Conservation (phyloP, 768 basidiomycete species). For the Tricholoma matsutake region DNA sequence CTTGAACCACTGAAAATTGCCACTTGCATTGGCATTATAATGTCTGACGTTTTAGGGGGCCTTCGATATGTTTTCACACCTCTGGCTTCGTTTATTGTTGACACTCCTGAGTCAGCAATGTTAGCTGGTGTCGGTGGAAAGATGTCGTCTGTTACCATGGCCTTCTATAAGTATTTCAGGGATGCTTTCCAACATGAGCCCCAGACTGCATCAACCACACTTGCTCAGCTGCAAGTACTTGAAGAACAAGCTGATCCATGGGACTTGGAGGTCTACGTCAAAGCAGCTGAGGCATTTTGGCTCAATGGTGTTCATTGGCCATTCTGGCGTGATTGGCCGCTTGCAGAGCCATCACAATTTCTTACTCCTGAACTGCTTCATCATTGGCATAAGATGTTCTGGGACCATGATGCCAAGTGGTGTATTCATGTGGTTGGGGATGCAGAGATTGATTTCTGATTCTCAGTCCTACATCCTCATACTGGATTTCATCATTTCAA, state of each 20-base stretch:
- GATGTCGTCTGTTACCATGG: slow-evolving; percentile 29
- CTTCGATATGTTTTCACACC: slow-evolving; percentile 23
- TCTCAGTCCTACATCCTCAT: slow-evolving; percentile 28
- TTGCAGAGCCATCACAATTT: slow-evolving; percentile 30
- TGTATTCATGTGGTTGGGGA: slow-evolving; percentile 27
- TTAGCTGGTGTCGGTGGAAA: slow-evolving; percentile 27
- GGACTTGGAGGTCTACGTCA: slow-evolving; percentile 23
- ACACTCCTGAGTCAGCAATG: slow-evolving; percentile 29
- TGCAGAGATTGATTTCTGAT: slow-evolving; percentile 26
- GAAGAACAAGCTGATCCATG: slow-evolving; percentile 15
- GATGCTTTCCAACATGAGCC: slow-evolving; percentile 25
- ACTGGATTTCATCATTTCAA: slow-evolving; percentile 35
- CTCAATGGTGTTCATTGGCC: slow-evolving; percentile 33
- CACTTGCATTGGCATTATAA: slow-evolving; percentile 21
- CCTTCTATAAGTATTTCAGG: slow-evolving; percentile 26
- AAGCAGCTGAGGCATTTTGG: slow-evolving; percentile 1
- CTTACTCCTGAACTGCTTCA: slow-evolving; percentile 37
- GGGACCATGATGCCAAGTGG: slow-evolving; percentile 33
- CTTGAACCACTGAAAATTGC: slow-evolving; percentile 27
- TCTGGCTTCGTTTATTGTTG: slow-evolving; percentile 23
- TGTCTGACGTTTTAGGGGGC: slow-evolving; percentile 26
- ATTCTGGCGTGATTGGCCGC: slow-evolving; percentile 36
- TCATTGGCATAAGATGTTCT: slow-evolving; percentile 34
- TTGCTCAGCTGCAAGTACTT: slow-evolving; percentile 13
- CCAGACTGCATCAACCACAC: slow-evolving; percentile 18